Conservation (phyloP, 805 yeast genomes). For the Yarrowia alimentaria region DNA sequence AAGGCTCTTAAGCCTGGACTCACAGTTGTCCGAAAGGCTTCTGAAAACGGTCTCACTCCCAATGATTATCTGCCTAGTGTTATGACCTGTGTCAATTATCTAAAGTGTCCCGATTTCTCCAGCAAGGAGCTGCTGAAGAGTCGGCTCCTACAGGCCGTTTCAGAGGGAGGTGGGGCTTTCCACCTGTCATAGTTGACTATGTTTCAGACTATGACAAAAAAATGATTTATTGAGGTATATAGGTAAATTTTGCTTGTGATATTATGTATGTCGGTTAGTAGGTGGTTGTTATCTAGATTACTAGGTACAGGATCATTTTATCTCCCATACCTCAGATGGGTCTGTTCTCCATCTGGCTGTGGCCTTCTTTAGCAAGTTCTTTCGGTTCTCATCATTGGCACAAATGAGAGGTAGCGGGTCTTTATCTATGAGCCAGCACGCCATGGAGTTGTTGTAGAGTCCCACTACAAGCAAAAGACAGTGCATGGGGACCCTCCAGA, state of each 20-base stretch:
- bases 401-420: too few species aligned
- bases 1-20: conserved; percentile 74
- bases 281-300: neutral
- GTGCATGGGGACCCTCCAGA: conserved; percentile 6
- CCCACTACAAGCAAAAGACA: neutral
- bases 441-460: neutral
- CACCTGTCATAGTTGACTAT: conserved; percentile 66
- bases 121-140: conserved; percentile 56
- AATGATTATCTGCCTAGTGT: conserved; percentile 93
- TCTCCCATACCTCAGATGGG: neutral
- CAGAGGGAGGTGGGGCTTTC: conserved; percentile 87
- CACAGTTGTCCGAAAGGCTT: conserved; percentile 78
- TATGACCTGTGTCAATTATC: conserved; percentile 96
- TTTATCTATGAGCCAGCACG: neutral
- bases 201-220: too few species aligned
- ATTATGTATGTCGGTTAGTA: too few species aligned
- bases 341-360: neutral
- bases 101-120: conserved; percentile 83
- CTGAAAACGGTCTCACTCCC: conserved; percentile 57
- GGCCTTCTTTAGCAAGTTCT: neutral
- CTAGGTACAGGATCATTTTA: neutral
- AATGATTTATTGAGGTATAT: conserved; percentile 23
- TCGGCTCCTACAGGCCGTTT: conserved; percentile 66
- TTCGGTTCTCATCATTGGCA: neutral
- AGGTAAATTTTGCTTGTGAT: neutral